phyloP scores from a whole-genome alignment of 129 eudicot genomes.

The Lactuca sativa region DNA sequence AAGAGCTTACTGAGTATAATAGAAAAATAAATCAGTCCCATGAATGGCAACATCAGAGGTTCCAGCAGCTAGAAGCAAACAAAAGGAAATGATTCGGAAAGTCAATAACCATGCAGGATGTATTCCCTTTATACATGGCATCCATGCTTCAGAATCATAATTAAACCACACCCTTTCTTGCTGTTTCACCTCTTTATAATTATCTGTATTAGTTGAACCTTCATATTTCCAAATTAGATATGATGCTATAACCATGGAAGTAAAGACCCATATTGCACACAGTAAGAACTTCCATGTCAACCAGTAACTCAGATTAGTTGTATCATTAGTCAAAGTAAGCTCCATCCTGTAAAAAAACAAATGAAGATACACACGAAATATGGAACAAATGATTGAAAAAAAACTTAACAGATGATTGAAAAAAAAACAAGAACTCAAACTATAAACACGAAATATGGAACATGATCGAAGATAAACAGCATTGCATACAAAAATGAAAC shows the following conservation, averaged over 20 bases:
- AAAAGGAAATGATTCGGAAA: constrained; percentile 64
- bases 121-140: constrained; percentile 62
- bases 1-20: constrained; percentile 82
- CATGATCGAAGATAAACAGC: background rate
- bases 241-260: constrained; percentile 46
- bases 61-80: constrained; percentile 48
- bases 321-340: constrained; percentile 43
- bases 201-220: constrained; percentile 21
- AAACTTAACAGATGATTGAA: too few relatives aligned
- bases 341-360: constrained; percentile 47
- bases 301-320: constrained; percentile 73
- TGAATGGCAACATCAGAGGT: constrained; percentile 51
- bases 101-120: constrained; percentile 62
- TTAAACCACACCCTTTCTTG: constrained; percentile 38
- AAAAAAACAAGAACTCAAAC: background rate
- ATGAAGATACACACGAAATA: background rate
- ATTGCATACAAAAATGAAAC: background rate
- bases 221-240: constrained; percentile 65
- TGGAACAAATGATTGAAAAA: too few relatives aligned
- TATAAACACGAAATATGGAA: background rate
- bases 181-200: constrained; percentile 32
- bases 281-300: constrained; percentile 76
- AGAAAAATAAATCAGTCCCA: constrained; percentile 56
- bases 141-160: constrained; percentile 67
- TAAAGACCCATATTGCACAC: constrained; percentile 61